Percentiles rank a stretch among this genome's conserved stretches.
phyloP scores from a whole-genome alignment of 495 filamentous ascomycete genomes.

The Antarctomyces pellizariae region DNA sequence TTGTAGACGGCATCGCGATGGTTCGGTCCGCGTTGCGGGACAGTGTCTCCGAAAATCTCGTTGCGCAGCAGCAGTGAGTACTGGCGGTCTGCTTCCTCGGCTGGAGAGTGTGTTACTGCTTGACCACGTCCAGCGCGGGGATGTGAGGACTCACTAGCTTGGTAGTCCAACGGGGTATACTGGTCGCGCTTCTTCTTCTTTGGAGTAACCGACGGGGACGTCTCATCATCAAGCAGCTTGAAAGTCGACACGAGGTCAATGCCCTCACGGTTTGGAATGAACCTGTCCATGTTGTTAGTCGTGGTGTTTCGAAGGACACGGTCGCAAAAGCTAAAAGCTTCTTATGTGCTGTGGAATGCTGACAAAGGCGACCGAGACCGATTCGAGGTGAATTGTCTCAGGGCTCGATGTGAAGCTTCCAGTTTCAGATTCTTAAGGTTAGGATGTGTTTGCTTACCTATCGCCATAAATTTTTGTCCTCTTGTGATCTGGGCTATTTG shows the following conservation, averaged over 20 bases:
- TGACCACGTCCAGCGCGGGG: background rate
- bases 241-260: constrained; percentile 85
- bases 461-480: too few species aligned
- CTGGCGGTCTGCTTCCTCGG: constrained; percentile 80
- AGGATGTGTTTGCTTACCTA: too few species aligned
- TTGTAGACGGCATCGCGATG: too few species aligned
- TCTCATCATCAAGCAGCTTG: constrained; percentile 72
- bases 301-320: too few species aligned
- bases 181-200: constrained; percentile 63
- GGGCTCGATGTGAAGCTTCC: too few species aligned
- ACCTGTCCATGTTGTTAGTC: constrained; percentile 37
- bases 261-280: constrained; percentile 85
- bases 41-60: constrained; percentile 72
- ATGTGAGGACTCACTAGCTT: constrained; percentile 43
- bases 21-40: too few species aligned
- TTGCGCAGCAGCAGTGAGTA: constrained; percentile 74
- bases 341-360: too few species aligned
- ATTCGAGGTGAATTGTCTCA: too few species aligned
- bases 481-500: too few species aligned
- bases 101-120: constrained; percentile 32
- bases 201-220: constrained; percentile 75
- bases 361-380: too few species aligned
- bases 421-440: too few species aligned
- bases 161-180: constrained; percentile 79
- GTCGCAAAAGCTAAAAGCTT: too few species aligned